phyloP scores from a whole-genome alignment of 208 protist genomes.

The Crithidia expoeki region DNA sequence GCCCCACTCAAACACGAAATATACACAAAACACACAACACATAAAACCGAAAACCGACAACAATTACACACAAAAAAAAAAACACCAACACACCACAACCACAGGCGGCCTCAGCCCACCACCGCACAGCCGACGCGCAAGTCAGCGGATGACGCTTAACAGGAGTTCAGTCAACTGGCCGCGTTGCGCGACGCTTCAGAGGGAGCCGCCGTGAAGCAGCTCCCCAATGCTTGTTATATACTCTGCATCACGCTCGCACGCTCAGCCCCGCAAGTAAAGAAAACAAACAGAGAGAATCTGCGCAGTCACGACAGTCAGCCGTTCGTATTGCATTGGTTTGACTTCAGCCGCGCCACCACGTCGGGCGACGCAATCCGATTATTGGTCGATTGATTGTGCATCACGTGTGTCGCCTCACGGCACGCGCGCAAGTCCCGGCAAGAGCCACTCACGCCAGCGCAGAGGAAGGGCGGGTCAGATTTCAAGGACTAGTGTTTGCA shows the following conservation, averaged over 20 bases:
- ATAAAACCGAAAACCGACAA: background rate
- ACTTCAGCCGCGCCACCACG: slow-evolving; percentile 15
- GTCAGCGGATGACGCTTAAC: slow-evolving; percentile 54
- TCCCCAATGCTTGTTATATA: slow-evolving; percentile 37
- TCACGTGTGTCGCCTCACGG: too few species aligned
- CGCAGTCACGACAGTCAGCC: slow-evolving; percentile 9
- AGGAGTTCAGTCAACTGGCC: slow-evolving; percentile 31
- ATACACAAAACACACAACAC: background rate
- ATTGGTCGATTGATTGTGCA: slow-evolving; percentile 23
- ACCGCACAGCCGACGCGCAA: slow-evolving; percentile 7
- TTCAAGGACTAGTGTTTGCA: slow-evolving; percentile 57
- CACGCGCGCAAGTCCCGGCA: too few species aligned
- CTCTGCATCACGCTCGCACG: slow-evolving; percentile 41
- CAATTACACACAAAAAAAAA: slow-evolving; percentile 10
- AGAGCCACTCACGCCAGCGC: too few species aligned
- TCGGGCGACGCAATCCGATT: slow-evolving; percentile 14
- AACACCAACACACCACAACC: background rate
- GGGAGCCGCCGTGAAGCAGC: slow-evolving; percentile 24
- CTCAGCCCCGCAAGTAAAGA: slow-evolving; percentile 6
- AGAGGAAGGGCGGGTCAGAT: slow-evolving; percentile 33
- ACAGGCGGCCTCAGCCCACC: background rate
- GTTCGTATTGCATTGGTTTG: slow-evolving; percentile 19
- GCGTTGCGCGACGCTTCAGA: slow-evolving; percentile 26
- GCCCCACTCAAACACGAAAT: too few species aligned
- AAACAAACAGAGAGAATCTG: background rate